Conservation (phyloP, 2,329 filamentous ascomycete species). For the Lecanosticta acicola region DNA sequence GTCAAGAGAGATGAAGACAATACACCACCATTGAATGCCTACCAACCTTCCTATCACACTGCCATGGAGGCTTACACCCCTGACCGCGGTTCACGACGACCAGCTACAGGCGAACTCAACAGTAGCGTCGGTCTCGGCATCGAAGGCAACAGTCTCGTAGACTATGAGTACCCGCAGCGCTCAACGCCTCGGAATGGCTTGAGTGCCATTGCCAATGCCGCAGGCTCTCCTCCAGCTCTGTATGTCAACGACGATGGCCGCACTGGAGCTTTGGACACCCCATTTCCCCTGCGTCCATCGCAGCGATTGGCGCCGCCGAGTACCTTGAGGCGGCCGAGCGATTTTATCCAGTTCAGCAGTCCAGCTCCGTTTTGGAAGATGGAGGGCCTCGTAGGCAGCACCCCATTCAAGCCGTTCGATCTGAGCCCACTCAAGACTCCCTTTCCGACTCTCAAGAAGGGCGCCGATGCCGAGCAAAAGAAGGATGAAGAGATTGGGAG, state of each 20-base stretch:
- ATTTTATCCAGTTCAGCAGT: constrained; percentile 79
- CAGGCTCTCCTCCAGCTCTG: constrained; percentile 34
- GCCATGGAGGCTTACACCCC: constrained; percentile 51
- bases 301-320: constrained; percentile 73
- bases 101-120: constrained; percentile 19
- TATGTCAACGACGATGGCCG: constrained; percentile 35
- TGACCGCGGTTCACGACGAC: constrained; percentile 46
- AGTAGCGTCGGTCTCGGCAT: constrained; percentile 29
- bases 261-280: constrained; percentile 32
- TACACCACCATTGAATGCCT: constrained; percentile 42
- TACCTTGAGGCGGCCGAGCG: constrained; percentile 73
- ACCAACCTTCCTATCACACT: constrained; percentile 40
- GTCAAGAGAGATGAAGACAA: constrained; percentile 37
- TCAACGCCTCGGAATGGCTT: constrained; percentile 33
- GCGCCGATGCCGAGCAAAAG: constrained; percentile 20
- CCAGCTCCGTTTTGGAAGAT: constrained; percentile 88
- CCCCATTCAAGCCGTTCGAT: constrained; percentile 46
- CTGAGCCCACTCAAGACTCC: constrained; percentile 36
- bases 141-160: constrained; percentile 23
- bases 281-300: constrained; percentile 34
- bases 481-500: constrained; percentile 19
- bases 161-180: constrained; percentile 27
- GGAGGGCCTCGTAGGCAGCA: constrained; percentile 69
- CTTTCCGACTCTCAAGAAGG: constrained; percentile 30
- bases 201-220: constrained; percentile 33